Evolutionary conservation across 2,329 filamentous ascomycete species (phyloP).

Genomic region (Penicillium hesseltinei): DNA sequence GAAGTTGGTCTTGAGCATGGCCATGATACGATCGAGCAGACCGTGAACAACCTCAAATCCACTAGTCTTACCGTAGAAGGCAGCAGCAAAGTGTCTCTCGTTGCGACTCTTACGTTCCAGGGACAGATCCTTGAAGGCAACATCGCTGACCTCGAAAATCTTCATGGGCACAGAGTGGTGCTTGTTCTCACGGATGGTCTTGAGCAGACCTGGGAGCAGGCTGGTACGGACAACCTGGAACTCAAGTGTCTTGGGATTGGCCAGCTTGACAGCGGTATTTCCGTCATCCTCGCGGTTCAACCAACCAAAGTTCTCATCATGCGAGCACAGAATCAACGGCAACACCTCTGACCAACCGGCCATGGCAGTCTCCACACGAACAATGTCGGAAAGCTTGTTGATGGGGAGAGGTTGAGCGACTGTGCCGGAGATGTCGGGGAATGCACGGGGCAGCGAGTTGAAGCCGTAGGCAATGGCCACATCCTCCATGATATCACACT

Average conservation of each 20-base stretch:
- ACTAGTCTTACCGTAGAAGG: constrained; percentile 88
- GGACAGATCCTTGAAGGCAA: constrained; percentile 81
- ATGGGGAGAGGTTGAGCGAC: constrained; percentile 83
- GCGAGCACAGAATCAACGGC: constrained; percentile 92
- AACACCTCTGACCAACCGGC: constrained; percentile 95
- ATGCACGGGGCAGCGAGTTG: constrained; percentile 86
- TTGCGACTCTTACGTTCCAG: constrained; percentile 86
- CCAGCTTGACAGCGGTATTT: constrained; percentile 75
- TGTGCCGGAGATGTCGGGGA: constrained; percentile 81
- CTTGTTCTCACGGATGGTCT: constrained; percentile 93
- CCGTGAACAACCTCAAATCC: constrained; percentile 97
- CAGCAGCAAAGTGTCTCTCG: constrained; percentile 92
- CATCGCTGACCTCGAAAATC: constrained; percentile 87
- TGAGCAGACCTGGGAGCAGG: constrained; percentile 80
- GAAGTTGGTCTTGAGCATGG: constrained; percentile 85
- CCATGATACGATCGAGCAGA: constrained; percentile 83
- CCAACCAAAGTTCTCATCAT: constrained; percentile 97
- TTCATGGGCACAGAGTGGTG: constrained; percentile 83
- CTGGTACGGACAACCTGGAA: constrained; percentile 92
- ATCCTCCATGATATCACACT: constrained; percentile 99
- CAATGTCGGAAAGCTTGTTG: constrained; percentile 93
- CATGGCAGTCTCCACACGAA: constrained; percentile 85
- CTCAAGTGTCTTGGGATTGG: constrained; percentile 89
- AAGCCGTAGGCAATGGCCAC: constrained; percentile 95
- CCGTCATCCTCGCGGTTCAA: constrained; percentile 88